Evolutionary conservation across 768 basidiomycete genomes (phyloP).

Genomic region (Kwoniella mangroviensis): DNA sequence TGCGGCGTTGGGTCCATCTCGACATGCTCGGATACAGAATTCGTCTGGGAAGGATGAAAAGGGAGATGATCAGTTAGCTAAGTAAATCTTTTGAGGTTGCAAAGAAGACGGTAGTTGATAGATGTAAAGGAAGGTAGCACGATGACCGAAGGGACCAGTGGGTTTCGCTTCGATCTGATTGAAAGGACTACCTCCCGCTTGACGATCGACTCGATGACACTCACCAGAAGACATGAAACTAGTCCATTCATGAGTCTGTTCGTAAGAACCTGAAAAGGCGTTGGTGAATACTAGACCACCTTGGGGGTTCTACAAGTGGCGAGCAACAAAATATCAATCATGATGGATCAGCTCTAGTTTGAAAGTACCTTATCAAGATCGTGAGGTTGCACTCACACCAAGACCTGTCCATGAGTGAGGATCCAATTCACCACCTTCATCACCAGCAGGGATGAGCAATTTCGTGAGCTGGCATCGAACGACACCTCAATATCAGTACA

Average conservation of each 20-base stretch:
- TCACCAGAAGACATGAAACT: constrained; percentile 45
- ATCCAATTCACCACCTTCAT: constrained; percentile 61
- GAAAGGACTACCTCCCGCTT: not conserved
- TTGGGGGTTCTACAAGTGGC: constrained; percentile 47
- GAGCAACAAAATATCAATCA: too few species aligned
- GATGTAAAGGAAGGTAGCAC: not conserved
- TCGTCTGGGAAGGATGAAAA: constrained; percentile 8
- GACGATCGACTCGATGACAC: not conserved
- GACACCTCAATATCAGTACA: not conserved
- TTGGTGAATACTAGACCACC: constrained; percentile 61
- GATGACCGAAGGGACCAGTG: not conserved
- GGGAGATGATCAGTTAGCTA: not conserved
- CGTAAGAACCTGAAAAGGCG: constrained; percentile 56
- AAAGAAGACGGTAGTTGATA: too few species aligned
- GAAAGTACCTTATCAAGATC: too few species aligned
- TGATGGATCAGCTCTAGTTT: not conserved
- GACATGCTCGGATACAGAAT: constrained; percentile 55
- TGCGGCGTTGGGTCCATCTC: constrained; percentile 55
- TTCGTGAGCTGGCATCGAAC: constrained; percentile 51
- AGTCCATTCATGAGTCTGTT: constrained; percentile 59
- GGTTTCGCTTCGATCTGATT: not conserved
- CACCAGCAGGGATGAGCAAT: constrained; percentile 58
- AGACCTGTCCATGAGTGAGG: constrained; percentile 57
- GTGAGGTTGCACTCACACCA: constrained; percentile 29
- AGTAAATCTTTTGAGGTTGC: too few species aligned